Evolutionary conservation across 495 filamentous ascomycete genomes (phyloP).

Genomic region (Filosporella fistucella): DNA sequence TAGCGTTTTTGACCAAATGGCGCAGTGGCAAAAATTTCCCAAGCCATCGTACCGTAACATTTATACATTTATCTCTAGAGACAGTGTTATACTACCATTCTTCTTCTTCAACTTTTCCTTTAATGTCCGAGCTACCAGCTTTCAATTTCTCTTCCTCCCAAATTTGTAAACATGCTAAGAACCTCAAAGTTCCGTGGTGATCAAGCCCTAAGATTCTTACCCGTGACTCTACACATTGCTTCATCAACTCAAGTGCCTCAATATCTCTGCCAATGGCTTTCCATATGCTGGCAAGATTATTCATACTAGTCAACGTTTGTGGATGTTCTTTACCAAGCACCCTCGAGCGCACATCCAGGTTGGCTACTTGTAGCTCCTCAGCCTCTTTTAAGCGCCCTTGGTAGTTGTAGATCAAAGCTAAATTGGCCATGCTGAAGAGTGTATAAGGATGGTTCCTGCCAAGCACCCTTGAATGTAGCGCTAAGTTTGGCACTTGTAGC

Average conservation of each 20-base stretch:
- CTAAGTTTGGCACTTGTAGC: slow-evolving; percentile 26
- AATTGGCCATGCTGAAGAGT: slow-evolving; percentile 34
- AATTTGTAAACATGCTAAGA: no score
- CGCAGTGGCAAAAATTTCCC: no score
- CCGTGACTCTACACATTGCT: slow-evolving; percentile 11
- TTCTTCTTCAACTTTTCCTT: no score
- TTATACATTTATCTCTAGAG: no score
- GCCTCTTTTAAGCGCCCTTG: slow-evolving; percentile 24
- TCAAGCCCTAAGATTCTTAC: slow-evolving; percentile 1
- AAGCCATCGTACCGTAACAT: no score
- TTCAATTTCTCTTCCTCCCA: no score
- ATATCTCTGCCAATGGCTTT: slow-evolving; percentile 2
- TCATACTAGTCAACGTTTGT: slow-evolving; percentile 14
- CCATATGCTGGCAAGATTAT: not conserved
- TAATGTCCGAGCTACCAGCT: no score
- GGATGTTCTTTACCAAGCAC: slow-evolving; percentile 22
- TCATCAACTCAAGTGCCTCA: slow-evolving; percentile 27
- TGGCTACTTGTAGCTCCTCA: not conserved
- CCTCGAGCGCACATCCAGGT: slow-evolving; percentile 9
- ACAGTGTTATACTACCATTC: no score
- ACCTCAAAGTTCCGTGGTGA: not conserved
- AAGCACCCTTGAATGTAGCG: slow-evolving; percentile 24
- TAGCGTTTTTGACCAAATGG: no score
- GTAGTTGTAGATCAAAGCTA: slow-evolving; percentile 26
- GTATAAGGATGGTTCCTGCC: slow-evolving; percentile 35